phyloP scores from a whole-genome alignment of 208 protist species.

The Acanthamoeba royreba region DNA sequence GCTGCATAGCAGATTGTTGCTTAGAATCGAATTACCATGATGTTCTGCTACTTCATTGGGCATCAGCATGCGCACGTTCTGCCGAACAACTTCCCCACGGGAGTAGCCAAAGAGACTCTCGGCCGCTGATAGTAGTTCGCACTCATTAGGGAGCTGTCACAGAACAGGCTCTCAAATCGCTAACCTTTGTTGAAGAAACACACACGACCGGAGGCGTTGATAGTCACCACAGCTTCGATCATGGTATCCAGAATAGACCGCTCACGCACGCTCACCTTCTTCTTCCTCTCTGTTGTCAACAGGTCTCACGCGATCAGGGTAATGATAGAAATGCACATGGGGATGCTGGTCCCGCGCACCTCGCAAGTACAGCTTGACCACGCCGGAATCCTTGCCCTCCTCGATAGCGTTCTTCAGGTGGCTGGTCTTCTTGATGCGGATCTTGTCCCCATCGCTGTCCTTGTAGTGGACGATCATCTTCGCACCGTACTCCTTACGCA shows the following conservation, averaged over 20 bases:
- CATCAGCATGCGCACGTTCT: constrained; percentile 50
- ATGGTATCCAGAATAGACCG: background rate
- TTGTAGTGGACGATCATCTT: constrained; percentile 14
- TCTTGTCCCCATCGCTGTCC: background rate
- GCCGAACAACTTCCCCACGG: constrained; percentile 13
- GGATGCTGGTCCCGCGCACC: background rate
- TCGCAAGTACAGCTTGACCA: background rate
- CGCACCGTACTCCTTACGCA: background rate
- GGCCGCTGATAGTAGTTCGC: background rate
- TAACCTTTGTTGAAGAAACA: background rate
- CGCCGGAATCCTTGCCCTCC: background rate
- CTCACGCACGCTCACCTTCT: background rate
- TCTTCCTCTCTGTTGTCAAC: background rate
- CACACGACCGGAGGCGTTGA: background rate
- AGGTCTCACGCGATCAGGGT: background rate
- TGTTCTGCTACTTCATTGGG: constrained; percentile 3
- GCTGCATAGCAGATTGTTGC: background rate
- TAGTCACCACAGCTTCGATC: background rate
- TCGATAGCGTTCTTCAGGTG: background rate
- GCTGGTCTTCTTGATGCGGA: background rate
- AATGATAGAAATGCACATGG: background rate
- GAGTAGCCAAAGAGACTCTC: constrained; percentile 55
- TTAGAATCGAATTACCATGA: constrained; percentile 34
- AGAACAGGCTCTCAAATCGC: background rate
- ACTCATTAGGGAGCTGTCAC: background rate